Conservation (phyloP, 1,139 yeast genomes). For the Lodderomyces theae region DNA sequence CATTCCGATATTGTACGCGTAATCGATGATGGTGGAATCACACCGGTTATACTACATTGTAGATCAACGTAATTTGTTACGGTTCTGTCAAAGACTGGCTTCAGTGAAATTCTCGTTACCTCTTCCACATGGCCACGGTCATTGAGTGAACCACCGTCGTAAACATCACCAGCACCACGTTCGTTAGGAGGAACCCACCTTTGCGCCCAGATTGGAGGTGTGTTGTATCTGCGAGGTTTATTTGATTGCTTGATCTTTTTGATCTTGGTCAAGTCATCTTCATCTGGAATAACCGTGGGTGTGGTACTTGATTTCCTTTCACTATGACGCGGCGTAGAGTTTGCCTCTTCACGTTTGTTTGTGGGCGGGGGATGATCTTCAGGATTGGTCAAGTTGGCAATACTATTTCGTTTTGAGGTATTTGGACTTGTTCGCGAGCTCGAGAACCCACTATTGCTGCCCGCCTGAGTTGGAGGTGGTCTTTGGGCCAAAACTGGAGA, state of each 20-base stretch:
- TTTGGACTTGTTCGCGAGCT: constrained; percentile 10
- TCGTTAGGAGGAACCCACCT: constrained; percentile 56
- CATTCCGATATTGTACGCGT: constrained; percentile 83
- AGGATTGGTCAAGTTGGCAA: constrained; percentile 36
- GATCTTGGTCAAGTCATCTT: constrained; percentile 23
- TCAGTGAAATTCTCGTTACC: constrained; percentile 20
- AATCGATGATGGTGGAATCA: constrained; percentile 78
- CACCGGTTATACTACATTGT: constrained; percentile 64
- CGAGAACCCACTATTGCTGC: constrained; percentile 7
- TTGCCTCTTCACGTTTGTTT: neutral
- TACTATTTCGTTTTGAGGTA: constrained; percentile 35
- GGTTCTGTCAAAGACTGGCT: constrained; percentile 35
- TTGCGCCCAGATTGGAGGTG: constrained; percentile 83
- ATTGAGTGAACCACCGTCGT: neutral
- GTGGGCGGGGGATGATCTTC: constrained; percentile 3
- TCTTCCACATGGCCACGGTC: constrained; percentile 4
- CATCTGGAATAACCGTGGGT: constrained; percentile 8
- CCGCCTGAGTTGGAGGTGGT: constrained; percentile 5
- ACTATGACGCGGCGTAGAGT: neutral
- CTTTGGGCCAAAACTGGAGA: constrained; percentile 8
- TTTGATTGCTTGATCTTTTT: constrained; percentile 20
- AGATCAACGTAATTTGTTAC: constrained; percentile 40
- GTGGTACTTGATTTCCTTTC: neutral
- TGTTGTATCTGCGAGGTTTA: constrained; percentile 62
- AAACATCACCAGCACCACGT: constrained; percentile 5